Evolutionary conservation across 495 filamentous ascomycete species (phyloP).

Genomic region (Lasiosphaeria hispida): DNA sequence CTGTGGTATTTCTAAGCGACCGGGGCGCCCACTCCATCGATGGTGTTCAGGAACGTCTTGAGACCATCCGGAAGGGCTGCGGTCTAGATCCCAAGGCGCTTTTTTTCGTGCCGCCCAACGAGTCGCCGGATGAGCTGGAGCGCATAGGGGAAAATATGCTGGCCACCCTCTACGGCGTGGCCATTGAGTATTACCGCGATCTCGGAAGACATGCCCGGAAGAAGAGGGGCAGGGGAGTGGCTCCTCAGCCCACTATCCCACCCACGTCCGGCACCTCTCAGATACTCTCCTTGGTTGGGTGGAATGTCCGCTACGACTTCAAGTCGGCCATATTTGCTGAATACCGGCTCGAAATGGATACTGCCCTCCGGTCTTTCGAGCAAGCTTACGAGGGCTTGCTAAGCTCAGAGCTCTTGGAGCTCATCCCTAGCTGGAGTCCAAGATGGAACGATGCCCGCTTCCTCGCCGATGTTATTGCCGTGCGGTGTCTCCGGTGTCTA

Average conservation of each 20-base stretch:
- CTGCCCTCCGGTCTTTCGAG: slow-evolving; percentile 76
- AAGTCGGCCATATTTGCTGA: slow-evolving; percentile 88
- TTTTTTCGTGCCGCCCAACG: slow-evolving; percentile 57
- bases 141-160: slow-evolving; percentile 56
- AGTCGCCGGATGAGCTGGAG: slow-evolving; percentile 57
- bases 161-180: slow-evolving; percentile 62
- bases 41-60: slow-evolving; percentile 61
- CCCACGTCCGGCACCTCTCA: slow-evolving; percentile 79
- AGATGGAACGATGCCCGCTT: slow-evolving; percentile 83
- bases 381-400: slow-evolving; percentile 80
- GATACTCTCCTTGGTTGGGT: slow-evolving; percentile 77
- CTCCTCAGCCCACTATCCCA: slow-evolving; percentile 80
- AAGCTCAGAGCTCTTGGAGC: slow-evolving; percentile 76
- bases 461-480: slow-evolving; percentile 72
- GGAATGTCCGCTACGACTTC: slow-evolving; percentile 90
- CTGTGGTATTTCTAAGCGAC: slow-evolving; percentile 76
- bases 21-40: slow-evolving; percentile 59
- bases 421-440: slow-evolving; percentile 80
- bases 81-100: slow-evolving; percentile 72
- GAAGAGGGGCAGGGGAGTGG: slow-evolving; percentile 70
- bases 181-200: slow-evolving; percentile 85
- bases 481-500: slow-evolving; percentile 76
- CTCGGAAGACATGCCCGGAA: slow-evolving; percentile 82
- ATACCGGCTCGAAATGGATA: slow-evolving; percentile 86
- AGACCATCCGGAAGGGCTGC: slow-evolving; percentile 71